phyloP scores from a whole-genome alignment of 805 yeast genomes.

The Sporopachydermia lactativora region DNA sequence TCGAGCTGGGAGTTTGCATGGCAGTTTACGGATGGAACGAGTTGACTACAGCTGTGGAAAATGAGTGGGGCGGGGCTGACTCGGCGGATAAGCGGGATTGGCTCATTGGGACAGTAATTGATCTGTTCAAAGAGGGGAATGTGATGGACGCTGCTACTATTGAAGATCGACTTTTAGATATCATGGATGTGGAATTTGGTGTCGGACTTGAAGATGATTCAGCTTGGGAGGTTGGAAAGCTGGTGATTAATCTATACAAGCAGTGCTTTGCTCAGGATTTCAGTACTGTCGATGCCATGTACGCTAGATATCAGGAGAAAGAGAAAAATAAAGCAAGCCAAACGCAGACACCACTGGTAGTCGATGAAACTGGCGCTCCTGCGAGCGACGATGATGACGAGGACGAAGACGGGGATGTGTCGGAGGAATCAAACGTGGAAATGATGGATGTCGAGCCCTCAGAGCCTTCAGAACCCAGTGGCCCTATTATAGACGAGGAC shows the following conservation, averaged over 20 bases:
- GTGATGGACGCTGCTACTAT: constrained; percentile 65
- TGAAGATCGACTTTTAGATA: constrained; percentile 74
- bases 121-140: constrained; percentile 45
- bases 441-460: constrained; percentile 19
- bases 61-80: constrained; percentile 92
- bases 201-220: constrained; percentile 81
- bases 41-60: constrained; percentile 75
- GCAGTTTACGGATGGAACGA: constrained; percentile 86
- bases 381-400: constrained; percentile 39
- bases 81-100: constrained; percentile 89
- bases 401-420: constrained; percentile 32
- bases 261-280: constrained; percentile 44
- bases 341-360: constrained; percentile 20
- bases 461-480: constrained; percentile 19
- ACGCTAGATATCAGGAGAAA: constrained; percentile 42
- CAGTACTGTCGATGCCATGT: constrained; percentile 41
- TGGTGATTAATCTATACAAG: constrained; percentile 49
- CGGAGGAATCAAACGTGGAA: constrained; percentile 24
- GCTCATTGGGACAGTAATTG: constrained; percentile 74
- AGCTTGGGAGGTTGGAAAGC: constrained; percentile 58
- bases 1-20: constrained; percentile 90
- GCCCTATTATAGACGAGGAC: constrained; percentile 80
- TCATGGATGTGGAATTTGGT: constrained; percentile 94
- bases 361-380: constrained; percentile 44
- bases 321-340: constrained; percentile 25